Evolutionary conservation across 2,329 filamentous ascomycete species (phyloP).

Genomic region (Furcasterigmium furcatum): DNA sequence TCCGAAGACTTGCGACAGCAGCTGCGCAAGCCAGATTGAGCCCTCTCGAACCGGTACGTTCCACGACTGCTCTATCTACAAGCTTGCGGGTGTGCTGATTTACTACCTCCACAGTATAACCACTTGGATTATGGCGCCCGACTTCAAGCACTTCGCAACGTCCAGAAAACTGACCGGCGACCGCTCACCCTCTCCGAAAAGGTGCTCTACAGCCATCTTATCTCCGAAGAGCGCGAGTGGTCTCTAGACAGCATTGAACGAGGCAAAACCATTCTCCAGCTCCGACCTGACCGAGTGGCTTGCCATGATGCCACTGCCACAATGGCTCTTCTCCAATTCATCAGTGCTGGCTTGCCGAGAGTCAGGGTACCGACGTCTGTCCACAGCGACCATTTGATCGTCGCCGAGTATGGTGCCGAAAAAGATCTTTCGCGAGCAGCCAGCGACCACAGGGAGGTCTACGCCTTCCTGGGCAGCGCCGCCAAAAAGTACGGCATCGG

Average conservation of each 20-base stretch:
- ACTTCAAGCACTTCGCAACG: slow-evolving; percentile 10
- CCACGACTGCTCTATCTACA: neutral
- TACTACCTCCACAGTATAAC: slow-evolving; percentile 8
- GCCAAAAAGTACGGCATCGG: slow-evolving; percentile 43
- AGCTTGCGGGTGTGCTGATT: no score
- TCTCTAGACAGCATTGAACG: slow-evolving; percentile 23
- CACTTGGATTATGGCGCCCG: slow-evolving; percentile 12
- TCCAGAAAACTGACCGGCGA: slow-evolving; percentile 15
- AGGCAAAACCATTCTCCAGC: slow-evolving; percentile 30
- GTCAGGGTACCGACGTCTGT: slow-evolving; percentile 33
- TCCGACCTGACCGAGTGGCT: slow-evolving; percentile 34
- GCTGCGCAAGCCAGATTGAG: slow-evolving; percentile 12
- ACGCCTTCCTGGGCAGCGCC: slow-evolving; percentile 31
- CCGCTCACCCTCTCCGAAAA: slow-evolving; percentile 33
- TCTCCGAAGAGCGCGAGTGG: slow-evolving; percentile 21
- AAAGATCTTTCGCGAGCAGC: slow-evolving; percentile 22
- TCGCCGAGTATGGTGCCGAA: slow-evolving; percentile 22
- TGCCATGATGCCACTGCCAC: slow-evolving; percentile 38
- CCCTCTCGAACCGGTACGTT: slow-evolving; percentile 14
- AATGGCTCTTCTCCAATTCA: slow-evolving; percentile 38
- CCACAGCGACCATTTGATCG: slow-evolving; percentile 34
- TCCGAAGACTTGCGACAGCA: slow-evolving; percentile 1
- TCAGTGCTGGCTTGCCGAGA: slow-evolving; percentile 32
- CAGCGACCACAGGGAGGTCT: slow-evolving; percentile 29
- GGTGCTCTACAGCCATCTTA: slow-evolving; percentile 31